These are phyloP conservation scores for Celoporthe dispersa DNA, from an alignment of 2,329 filamentous ascomycete genomes.

Conservation along the genomic window DNA sequence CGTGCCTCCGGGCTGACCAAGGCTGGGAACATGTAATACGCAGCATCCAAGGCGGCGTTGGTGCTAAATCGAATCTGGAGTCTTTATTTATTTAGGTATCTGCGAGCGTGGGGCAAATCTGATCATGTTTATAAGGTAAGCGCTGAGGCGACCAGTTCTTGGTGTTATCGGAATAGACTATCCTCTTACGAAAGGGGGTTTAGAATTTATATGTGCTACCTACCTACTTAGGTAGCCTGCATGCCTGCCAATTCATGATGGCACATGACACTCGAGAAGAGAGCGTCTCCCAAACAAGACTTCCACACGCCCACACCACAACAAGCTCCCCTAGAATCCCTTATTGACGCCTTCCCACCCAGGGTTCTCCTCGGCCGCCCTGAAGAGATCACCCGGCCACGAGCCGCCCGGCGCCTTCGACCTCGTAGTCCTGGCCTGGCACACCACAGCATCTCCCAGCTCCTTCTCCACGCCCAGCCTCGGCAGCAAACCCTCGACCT, in stretches of 20 bases:
- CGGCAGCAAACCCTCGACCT: conserved; percentile 31
- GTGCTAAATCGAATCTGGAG: conserved; percentile 27
- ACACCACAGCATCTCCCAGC: conserved; percentile 33
- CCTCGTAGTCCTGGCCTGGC: conserved; percentile 28
- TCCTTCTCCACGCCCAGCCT: conserved; percentile 36
- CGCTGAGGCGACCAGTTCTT: conserved; percentile 17
- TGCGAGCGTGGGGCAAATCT: conserved; percentile 16
- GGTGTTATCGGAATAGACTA: conserved; percentile 25
- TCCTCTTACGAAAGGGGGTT: conserved; percentile 20
- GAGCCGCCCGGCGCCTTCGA: conserved; percentile 33
- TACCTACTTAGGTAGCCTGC: not conserved
- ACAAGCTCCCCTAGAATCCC: conserved; percentile 25
- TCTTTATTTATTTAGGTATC: conserved; percentile 23
- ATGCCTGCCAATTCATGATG: not conserved
- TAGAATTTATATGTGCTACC: conserved; percentile 11
- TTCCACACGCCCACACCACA: not conserved
- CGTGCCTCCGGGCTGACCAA: not conserved
- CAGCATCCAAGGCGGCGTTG: conserved; percentile 26
- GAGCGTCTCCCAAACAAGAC: not conserved
- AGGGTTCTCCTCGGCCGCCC: conserved; percentile 32
- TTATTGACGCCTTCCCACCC: conserved; percentile 35
- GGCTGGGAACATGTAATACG: not conserved
- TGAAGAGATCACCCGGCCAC: conserved; percentile 34
- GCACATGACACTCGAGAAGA: not conserved
- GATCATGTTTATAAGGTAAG: conserved; percentile 5